Base-by-base conservation (phyloP, 1,284 basidiomycete genomes). In the Leccinum insolens region DNA sequence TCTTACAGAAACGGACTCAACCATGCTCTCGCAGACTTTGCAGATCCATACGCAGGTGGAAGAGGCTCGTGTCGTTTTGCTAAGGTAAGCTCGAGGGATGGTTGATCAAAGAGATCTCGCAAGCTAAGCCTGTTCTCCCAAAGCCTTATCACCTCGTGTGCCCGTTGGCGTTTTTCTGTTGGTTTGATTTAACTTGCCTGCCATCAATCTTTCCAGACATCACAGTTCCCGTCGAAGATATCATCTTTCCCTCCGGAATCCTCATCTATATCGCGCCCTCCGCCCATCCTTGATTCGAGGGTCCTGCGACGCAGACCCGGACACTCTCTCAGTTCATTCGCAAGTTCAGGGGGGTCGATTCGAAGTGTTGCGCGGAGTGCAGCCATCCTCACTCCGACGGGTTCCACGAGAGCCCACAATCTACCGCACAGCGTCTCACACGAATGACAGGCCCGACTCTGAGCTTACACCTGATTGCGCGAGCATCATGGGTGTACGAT, bases 101-200 rank as follows among this genome's bases (percentile, higher is more conserved):
- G 95, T 89, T 92, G 1, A 78, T 96, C 66, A 92, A 95, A 76
- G 96, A 98, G 75, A 93, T 98, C 60, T 88, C 89, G 41, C 88
- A 93, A 76, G 89, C 94, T 95, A 71, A 67, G 90, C 52, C 31
- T 34, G 31, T 34, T 34, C 31, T 34, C 31, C 31, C 31, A 34
- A 34, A 34, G 31, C 31, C 31, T 34, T 34, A 34, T 34, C 31
- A 34, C 31, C 31, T 34, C 31, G 31, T 34, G 31, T 34, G 31
- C 31, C 31, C 31, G 31, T 34, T 34, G 31, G 31, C 31, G 31
- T 34, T 34, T 34, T 34, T 34, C 34, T 34, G 34, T 34, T 34
- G 34, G 34, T 34, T 4, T 34, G 34, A 11, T 34, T 8, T 31
- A 8, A 31, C 31, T 34, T 34, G 22, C 22, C 3, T 63, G 64